Evolutionary conservation across 2,329 filamentous ascomycete species (phyloP).

Genomic region (Venturia nashicola): DNA sequence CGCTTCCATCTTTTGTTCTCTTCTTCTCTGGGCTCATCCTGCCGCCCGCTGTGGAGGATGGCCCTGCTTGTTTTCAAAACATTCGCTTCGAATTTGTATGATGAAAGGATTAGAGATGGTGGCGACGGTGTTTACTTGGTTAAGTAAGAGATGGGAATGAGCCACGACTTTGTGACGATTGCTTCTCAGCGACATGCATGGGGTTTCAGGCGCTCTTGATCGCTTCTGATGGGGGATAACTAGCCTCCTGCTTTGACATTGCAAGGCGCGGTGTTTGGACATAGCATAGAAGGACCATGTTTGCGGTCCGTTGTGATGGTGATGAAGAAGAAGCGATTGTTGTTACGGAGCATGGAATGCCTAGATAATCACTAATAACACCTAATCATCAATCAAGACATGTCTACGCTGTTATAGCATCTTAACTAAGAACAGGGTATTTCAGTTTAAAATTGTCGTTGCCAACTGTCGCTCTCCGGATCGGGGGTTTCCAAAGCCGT

Average conservation of each 20-base stretch:
- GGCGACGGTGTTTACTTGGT: neutral
- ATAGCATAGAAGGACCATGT: neutral
- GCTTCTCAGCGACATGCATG: neutral
- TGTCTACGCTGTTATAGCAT: neutral
- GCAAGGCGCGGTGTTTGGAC: neutral
- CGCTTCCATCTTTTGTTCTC: neutral
- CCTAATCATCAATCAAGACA: neutral
- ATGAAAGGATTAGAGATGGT: neutral
- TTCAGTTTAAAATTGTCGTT: neutral
- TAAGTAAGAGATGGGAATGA: neutral
- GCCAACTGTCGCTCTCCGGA: neutral
- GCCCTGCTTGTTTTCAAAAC: neutral
- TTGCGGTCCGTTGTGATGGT: neutral
- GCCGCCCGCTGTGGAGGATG: neutral
- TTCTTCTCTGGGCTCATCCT: neutral
- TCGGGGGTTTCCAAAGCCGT: neutral
- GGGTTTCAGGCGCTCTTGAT: neutral
- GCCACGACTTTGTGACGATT: neutral
- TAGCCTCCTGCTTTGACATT: neutral
- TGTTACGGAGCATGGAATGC: neutral
- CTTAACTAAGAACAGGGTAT: neutral
- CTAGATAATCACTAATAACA: constrained; percentile 2
- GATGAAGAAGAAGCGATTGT: neutral
- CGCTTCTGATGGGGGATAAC: neutral
- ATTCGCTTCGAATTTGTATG: neutral